A percentile compares a stretch with the other conserved stretches of the same genome.
Evolutionary conservation across 768 basidiomycete genomes (phyloP).

Genomic region (Boletales sp.): DNA sequence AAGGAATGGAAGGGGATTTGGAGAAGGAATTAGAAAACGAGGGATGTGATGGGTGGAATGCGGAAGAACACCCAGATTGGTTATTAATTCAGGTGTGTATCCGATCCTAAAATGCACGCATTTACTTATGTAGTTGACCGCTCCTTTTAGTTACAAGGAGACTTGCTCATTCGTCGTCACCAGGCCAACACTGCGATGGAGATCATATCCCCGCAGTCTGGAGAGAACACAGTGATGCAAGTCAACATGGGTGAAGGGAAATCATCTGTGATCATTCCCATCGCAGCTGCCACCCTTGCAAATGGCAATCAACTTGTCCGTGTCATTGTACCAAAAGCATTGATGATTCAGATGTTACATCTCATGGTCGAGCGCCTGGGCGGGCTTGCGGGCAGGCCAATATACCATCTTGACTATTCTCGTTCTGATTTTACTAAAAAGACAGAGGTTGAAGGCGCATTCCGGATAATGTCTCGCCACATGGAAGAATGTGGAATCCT

Average conservation of each 20-base stretch:
- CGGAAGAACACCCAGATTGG: constrained; percentile 35
- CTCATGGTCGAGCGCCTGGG: constrained; percentile 29
- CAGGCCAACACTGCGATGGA: background rate
- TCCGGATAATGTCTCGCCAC: constrained; percentile 29
- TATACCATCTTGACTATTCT: background rate
- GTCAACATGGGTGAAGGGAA: background rate
- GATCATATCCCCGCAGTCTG: background rate
- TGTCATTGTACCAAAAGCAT: constrained; percentile 6
- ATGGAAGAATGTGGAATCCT: constrained; percentile 8
- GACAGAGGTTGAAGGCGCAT: constrained; percentile 17
- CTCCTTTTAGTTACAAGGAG: background rate
- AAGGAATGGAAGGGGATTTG: constrained; percentile 19
- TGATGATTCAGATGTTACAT: background rate
- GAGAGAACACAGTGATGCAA: background rate
- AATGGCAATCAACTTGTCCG: constrained; percentile 23
- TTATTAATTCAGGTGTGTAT: constrained; percentile 38
- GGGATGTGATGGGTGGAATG: constrained; percentile 17
- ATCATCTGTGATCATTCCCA: constrained; percentile 9
- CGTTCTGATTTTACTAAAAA: constrained; percentile 11
- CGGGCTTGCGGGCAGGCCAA: constrained; percentile 26
- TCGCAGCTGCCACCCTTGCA: constrained; percentile 30
- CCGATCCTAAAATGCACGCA: background rate
- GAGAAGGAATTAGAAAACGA: constrained; percentile 20
- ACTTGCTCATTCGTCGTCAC: constrained; percentile 38
- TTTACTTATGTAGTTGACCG: background rate